phyloP scores from a whole-genome alignment of 2,329 filamentous ascomycete genomes.

The Colletotrichum salicis region DNA sequence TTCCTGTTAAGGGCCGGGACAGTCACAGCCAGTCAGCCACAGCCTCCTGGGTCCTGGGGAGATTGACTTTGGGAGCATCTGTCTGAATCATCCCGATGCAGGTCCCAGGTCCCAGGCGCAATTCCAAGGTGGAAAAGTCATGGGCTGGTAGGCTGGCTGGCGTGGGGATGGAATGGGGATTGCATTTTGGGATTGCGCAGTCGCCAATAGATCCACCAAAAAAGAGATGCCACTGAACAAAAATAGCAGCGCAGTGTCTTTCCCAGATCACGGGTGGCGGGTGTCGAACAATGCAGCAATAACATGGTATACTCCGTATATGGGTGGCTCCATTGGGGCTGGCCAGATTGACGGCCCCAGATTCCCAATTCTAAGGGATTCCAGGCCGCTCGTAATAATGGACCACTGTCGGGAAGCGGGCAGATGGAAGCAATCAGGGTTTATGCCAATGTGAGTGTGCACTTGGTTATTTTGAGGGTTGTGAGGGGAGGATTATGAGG shows the following conservation, averaged over 20 bases:
- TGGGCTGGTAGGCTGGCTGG: neutral
- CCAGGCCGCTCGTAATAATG: slow-evolving; percentile 31
- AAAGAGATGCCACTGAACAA: neutral
- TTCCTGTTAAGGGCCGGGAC: neutral
- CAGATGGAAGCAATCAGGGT: neutral
- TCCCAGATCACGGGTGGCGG: neutral
- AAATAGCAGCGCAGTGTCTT: slow-evolving; percentile 9
- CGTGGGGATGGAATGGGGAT: neutral
- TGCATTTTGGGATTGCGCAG: neutral
- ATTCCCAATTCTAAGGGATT: slow-evolving; percentile 26
- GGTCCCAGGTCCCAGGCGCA: neutral
- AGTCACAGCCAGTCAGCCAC: neutral
- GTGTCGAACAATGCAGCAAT: slow-evolving; percentile 4
- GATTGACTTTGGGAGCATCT: neutral
- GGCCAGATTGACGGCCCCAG: slow-evolving; percentile 14
- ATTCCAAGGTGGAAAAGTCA: neutral
- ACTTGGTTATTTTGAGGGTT: neutral
- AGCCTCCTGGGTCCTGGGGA: neutral
- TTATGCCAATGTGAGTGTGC: neutral
- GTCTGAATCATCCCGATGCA: neutral
- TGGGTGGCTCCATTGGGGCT: slow-evolving; percentile 1
- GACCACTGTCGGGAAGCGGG: neutral
- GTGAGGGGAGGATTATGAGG: neutral
- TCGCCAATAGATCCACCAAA: neutral
- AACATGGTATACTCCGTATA: neutral